Base-by-base conservation (phyloP, 257 asterid genomes). In the Capsicum chinense region DNA sequence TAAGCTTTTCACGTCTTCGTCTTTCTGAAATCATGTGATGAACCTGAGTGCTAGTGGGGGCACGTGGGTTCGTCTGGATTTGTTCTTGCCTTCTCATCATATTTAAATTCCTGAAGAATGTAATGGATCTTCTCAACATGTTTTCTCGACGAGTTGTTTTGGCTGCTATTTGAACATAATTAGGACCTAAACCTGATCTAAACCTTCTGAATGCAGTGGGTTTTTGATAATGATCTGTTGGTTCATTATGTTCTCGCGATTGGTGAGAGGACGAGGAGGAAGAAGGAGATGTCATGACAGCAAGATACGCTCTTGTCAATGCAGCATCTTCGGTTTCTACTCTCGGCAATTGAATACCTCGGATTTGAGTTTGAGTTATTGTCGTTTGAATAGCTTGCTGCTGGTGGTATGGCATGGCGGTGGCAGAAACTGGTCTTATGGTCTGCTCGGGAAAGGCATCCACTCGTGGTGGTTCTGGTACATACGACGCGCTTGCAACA, bases 221-320 rank as follows among this genome's bases (percentile, higher is more conserved):
- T 3, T 21, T 83, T 19, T 84, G 79, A 62, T 60, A 21, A 52
- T 42, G 81, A 71, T 63, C 81, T 1, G 58, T 69, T 35, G 88
- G 86, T 3, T 85, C 81, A 44, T 67, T 37, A 33, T 48, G 70
- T 71, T 60, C 85, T 5, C 86, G 81, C 4, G 84, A 37, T 52
- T 71, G 92, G 5, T 57, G 87, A 73, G 82, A 56, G 13, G 88
- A 56, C 9, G 92, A 58, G 1, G 92, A 37, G 2, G 91, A 68
- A 15, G 90, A 59, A 12, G 93, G 21, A 4, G 90, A 35, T n/a
- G 92, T 85, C 13, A 94, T 48, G 5, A 94, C 97, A 0, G 97
- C 95, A 0, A 95, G 85, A 37, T 93, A 91, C n/a, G 99, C 98
- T 16, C 82, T 87, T 3, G 93, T 86, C 86, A 95, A 90, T 56